phyloP scores from a whole-genome alignment of 2,329 filamentous ascomycete species.

The Aspergillus sp. region DNA sequence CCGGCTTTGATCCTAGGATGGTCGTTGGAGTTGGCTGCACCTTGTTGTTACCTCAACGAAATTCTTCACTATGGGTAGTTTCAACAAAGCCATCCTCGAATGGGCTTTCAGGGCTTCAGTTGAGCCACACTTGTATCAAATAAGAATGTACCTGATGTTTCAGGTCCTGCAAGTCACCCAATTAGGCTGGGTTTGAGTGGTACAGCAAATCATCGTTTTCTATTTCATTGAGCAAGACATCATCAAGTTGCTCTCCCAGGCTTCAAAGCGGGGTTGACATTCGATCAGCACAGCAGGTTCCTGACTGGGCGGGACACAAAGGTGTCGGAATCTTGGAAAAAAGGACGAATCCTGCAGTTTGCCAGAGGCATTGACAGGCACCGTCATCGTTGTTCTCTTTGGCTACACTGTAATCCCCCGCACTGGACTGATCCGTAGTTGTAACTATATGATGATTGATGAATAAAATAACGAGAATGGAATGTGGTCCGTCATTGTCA shows the following conservation, averaged over 20 bases:
- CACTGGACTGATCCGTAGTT: background rate
- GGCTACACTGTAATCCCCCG: background rate
- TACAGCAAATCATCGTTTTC: background rate
- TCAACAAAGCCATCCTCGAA: background rate
- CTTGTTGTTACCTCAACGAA: background rate
- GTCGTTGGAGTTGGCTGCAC: background rate
- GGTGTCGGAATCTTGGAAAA: too few species aligned
- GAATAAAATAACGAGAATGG: background rate
- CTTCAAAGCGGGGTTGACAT: background rate
- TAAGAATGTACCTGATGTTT: constrained; percentile 10
- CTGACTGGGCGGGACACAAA: background rate
- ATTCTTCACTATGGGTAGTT: background rate
- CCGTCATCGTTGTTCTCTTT: background rate
- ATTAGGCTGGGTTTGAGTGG: background rate
- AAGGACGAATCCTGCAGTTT: background rate
- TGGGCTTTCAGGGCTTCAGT: background rate
- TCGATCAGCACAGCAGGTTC: background rate
- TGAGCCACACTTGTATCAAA: background rate
- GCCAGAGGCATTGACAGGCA: background rate
- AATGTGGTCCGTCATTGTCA: constrained; percentile 11
- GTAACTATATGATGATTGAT: background rate
- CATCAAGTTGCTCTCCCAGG: background rate
- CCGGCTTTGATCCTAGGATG: background rate
- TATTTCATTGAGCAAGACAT: background rate
- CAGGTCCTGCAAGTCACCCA: constrained; percentile 16